Conservation (phyloP, 805 yeast genomes). For the Yarrowia divulgata region DNA sequence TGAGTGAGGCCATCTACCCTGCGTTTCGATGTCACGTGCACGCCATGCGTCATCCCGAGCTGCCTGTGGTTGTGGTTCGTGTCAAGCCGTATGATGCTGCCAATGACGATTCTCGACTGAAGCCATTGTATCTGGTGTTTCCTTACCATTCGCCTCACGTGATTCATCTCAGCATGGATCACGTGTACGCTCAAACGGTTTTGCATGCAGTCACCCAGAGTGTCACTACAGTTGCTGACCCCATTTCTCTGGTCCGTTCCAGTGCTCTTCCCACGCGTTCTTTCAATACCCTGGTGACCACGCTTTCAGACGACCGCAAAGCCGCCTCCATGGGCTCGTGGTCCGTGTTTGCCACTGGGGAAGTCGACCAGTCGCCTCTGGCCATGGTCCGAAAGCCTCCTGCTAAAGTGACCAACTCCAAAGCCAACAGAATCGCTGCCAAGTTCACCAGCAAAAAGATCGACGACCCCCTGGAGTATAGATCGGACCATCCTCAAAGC, state of each 20-base stretch:
- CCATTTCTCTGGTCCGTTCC: constrained; percentile 53
- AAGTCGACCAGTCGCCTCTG: constrained; percentile 67
- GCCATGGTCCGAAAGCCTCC: constrained; percentile 29
- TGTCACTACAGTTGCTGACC: constrained; percentile 56
- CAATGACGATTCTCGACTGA: constrained; percentile 48
- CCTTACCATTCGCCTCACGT: constrained; percentile 72
- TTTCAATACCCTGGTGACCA: constrained; percentile 62
- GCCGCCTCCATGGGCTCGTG: constrained; percentile 72
- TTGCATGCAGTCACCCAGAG: constrained; percentile 67
- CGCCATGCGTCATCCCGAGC: constrained; percentile 67
- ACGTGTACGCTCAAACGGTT: constrained; percentile 60
- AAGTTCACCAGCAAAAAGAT: constrained; percentile 3
- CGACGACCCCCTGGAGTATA: constrained; percentile 22
- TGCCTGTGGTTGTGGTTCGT: constrained; percentile 67
- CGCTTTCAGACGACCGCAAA: constrained; percentile 69
- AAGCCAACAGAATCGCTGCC: constrained; percentile 21
- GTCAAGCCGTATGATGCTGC: constrained; percentile 69
- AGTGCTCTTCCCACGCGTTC: constrained; percentile 55
- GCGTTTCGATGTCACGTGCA: constrained; percentile 58
- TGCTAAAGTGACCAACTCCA: constrained; percentile 1
- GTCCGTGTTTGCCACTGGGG: constrained; percentile 72
- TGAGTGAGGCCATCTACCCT: constrained; percentile 56
- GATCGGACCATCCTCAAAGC: constrained; percentile 40
- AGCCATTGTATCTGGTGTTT: constrained; percentile 69
- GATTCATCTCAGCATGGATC: constrained; percentile 61